A percentile compares a stretch with the other conserved stretches of the same genome.
These are phyloP conservation scores for Pseudocohnilembus persalinus DNA, from an alignment of 169 alveolate species.

Conservation along the genomic window DNA sequence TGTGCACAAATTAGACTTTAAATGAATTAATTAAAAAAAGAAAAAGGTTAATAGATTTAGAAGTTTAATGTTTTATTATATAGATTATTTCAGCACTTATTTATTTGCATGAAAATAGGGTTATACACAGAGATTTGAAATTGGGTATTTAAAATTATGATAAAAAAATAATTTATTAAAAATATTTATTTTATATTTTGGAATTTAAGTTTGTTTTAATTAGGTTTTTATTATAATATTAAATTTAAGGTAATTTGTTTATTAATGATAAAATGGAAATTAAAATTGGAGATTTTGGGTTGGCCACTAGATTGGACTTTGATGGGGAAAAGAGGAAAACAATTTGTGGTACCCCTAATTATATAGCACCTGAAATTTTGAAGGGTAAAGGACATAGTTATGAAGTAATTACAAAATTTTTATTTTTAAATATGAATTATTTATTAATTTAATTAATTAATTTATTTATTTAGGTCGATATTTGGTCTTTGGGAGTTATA, in stretches of 20 bases:
- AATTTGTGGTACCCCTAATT: slow-evolving; percentile 85
- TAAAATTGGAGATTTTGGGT: slow-evolving; percentile 81
- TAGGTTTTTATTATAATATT: too few relatives aligned
- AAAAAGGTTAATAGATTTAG: slow-evolving; percentile 71
- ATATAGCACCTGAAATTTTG: slow-evolving; percentile 81
- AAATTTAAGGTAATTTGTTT: slow-evolving; percentile 68
- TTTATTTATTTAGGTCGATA: too few relatives aligned
- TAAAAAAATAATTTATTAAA: too few relatives aligned
- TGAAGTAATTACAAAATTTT: too few relatives aligned
- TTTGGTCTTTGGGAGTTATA: slow-evolving; percentile 78
- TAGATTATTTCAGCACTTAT: slow-evolving; percentile 55
- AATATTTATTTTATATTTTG: too few relatives aligned
- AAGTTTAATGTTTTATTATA: slow-evolving; percentile 68
- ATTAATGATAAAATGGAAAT: slow-evolving; percentile 73
- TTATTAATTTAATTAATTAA: too few relatives aligned
- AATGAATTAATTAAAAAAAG: slow-evolving; percentile 75
- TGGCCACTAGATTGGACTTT: slow-evolving; percentile 68
- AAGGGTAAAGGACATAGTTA: slow-evolving; percentile 85
- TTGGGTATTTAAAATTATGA: slow-evolving; percentile 14
- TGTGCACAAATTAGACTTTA: slow-evolving; percentile 78
- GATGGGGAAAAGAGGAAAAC: slow-evolving; percentile 75
- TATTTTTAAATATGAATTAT: too few relatives aligned
- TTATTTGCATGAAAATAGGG: slow-evolving; percentile 57
- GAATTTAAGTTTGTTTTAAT: too few relatives aligned
- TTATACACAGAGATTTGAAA: slow-evolving; percentile 72